These are phyloP conservation scores for Rhizopogon rudus DNA, from an alignment of 768 basidiomycete species.

Conservation along the genomic window DNA sequence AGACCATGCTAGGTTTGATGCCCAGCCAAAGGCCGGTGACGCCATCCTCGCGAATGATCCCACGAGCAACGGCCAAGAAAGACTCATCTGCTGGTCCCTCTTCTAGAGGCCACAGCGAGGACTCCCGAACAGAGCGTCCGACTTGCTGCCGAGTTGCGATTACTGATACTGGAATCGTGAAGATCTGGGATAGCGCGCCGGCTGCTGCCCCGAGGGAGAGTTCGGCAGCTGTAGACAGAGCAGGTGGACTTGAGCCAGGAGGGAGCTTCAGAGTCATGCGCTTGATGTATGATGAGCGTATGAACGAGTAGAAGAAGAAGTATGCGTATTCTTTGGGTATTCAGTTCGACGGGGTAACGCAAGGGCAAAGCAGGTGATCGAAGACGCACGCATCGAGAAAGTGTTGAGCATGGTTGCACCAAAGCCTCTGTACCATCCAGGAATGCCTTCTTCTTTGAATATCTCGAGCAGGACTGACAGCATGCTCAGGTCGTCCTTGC, in stretches of 20 bases:
- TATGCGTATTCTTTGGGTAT: constrained; percentile 88
- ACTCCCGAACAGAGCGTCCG: constrained; percentile 35
- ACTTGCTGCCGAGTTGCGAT: constrained; percentile 98
- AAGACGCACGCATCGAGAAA: constrained; percentile 86
- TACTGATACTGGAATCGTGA: constrained; percentile 96
- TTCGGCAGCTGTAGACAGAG: constrained; percentile 74
- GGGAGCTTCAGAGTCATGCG: constrained; percentile 57
- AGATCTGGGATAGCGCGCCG: constrained; percentile 92
- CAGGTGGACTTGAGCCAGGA: constrained; percentile 52
- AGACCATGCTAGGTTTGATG: constrained; percentile 85
- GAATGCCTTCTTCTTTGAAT: constrained; percentile 73
- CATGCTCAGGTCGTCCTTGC: constrained; percentile 50
- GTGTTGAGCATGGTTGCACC: constrained; percentile 97
- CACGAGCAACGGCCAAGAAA: constrained; percentile 72
- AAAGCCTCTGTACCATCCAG: constrained; percentile 88
- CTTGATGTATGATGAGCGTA: constrained; percentile 78
- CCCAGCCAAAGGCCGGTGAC: constrained; percentile 90
- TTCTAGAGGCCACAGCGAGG: not conserved
- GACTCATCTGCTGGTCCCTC: constrained; percentile 48
- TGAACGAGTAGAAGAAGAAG: constrained; percentile 97
- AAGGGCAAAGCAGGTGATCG: not conserved
- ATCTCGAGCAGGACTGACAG: constrained; percentile 63
- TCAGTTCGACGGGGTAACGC: not conserved
- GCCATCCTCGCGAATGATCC: constrained; percentile 89
- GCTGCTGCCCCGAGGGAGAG: constrained; percentile 87